phyloP scores from a whole-genome alignment of 1,284 basidiomycete genomes.

The Cutaneotrichosporon mucoides region DNA sequence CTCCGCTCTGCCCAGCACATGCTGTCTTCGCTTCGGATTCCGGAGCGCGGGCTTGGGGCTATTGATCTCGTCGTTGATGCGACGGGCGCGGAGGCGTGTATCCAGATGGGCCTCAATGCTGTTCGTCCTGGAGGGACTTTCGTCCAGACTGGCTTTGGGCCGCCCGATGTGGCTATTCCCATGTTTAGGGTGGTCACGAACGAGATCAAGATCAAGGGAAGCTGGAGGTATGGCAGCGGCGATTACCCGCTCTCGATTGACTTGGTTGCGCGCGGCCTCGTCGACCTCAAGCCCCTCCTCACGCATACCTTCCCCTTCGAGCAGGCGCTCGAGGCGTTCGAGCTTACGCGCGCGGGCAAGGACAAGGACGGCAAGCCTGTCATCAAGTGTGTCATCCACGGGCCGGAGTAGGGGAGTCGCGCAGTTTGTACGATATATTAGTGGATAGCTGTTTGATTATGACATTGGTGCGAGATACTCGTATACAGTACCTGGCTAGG shows the following conservation, averaged over 20 bases:
- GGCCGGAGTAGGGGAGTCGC: slow-evolving; percentile 30
- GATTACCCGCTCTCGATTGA: slow-evolving; percentile 54
- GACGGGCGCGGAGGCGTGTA: slow-evolving; percentile 60
- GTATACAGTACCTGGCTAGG: too few relatives aligned
- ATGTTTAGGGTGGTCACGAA: slow-evolving; percentile 44
- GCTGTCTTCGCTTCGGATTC: slow-evolving; percentile 48
- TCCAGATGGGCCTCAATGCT: slow-evolving; percentile 57
- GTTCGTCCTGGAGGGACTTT: slow-evolving; percentile 55
- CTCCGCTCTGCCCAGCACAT: slow-evolving; percentile 52
- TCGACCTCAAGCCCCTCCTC: slow-evolving; percentile 56
- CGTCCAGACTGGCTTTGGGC: slow-evolving; percentile 47
- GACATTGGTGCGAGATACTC: too few relatives aligned
- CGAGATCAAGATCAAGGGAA: slow-evolving; percentile 46
- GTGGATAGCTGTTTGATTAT: too few relatives aligned
- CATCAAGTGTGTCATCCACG: slow-evolving; percentile 49
- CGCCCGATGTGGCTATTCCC: slow-evolving; percentile 45
- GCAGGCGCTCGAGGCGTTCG: slow-evolving; percentile 56
- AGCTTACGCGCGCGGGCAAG: slow-evolving; percentile 62
- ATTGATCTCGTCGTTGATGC: slow-evolving; percentile 61
- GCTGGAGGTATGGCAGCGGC: slow-evolving; percentile 46
- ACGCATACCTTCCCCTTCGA: slow-evolving; percentile 60
- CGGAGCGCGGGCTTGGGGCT: slow-evolving; percentile 50
- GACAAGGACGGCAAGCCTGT: slow-evolving; percentile 58
- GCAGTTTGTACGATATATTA: too few relatives aligned
- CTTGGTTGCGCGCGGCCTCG: slow-evolving; percentile 54